Evolutionary conservation across 31 red algal genomes (phyloP).

Genomic region (Asparagopsis taxiformis): DNA sequence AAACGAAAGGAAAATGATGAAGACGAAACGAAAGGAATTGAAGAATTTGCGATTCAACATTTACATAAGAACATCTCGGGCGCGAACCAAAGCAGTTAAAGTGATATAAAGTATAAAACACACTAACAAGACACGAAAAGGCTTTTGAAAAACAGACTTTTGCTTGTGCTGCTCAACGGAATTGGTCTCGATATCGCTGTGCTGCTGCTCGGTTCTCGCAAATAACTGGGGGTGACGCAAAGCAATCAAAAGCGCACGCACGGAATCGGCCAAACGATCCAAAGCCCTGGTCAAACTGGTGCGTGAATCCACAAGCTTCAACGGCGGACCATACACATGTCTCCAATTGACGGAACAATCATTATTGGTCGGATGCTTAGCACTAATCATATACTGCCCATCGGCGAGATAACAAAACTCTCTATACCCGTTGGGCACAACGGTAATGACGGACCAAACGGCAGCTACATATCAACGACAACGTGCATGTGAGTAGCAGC

Average conservation of each 20-base stretch:
- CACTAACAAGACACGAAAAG: no score
- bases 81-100: no score
- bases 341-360: constrained; percentile 55
- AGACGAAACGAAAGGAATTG: constrained; percentile 3
- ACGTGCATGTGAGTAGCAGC: background rate
- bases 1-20: background rate
- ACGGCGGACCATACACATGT: constrained; percentile 55
- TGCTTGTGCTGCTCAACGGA: no score
- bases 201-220: constrained; percentile 3
- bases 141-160: no score
- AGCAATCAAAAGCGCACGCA: constrained; percentile 9
- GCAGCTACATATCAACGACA: background rate
- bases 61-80: no score
- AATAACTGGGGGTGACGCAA: constrained; percentile 4
- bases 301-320: background rate
- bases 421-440: constrained; percentile 50
- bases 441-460: constrained; percentile 66
- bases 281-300: constrained; percentile 14
- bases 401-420: constrained; percentile 69
- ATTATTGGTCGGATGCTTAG: constrained; percentile 47
- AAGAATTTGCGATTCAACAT: no score
- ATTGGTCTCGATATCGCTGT: no score
- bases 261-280: constrained; percentile 14
- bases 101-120: no score
- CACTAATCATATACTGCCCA: constrained; percentile 27